Conservation (phyloP, 192 early-diverging fungal genomes). For the Linnemannia schmuckeri region DNA sequence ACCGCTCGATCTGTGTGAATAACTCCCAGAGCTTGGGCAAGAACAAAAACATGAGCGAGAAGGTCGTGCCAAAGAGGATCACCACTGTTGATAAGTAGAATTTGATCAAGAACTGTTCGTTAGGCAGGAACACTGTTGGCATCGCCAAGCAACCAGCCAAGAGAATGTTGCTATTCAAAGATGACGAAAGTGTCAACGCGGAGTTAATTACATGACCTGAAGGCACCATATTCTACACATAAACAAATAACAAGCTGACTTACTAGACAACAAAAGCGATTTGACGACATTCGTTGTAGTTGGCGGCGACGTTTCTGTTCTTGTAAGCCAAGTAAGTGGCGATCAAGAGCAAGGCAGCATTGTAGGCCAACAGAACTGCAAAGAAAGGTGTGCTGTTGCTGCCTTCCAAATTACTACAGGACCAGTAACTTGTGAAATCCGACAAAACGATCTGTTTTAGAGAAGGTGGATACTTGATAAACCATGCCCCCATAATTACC, state of each 20-base stretch:
- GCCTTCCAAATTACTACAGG: slow-evolving; percentile 39
- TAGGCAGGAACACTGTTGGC: slow-evolving; percentile 53
- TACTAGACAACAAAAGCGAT: slow-evolving; percentile 69
- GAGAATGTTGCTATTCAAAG: slow-evolving; percentile 58
- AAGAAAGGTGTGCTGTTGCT: slow-evolving; percentile 36
- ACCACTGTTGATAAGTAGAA: slow-evolving; percentile 59
- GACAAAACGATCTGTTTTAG: slow-evolving; percentile 41
- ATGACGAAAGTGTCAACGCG: neutral
- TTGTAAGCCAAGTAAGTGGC: slow-evolving; percentile 66
- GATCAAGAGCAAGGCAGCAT: slow-evolving; percentile 42
- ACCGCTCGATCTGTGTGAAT: slow-evolving; percentile 36
- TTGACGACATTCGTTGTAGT: slow-evolving; percentile 66
- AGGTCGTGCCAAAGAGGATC: slow-evolving; percentile 61
- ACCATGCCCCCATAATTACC: slow-evolving; percentile 55
- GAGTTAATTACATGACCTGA: neutral
- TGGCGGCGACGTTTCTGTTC: slow-evolving; percentile 60
- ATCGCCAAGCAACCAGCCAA: slow-evolving; percentile 60
- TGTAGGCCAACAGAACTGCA: slow-evolving; percentile 50
- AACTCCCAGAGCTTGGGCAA: slow-evolving; percentile 61
- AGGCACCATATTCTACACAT: no score
- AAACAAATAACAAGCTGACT: slow-evolving; percentile 25
- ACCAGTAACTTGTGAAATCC: slow-evolving; percentile 59
- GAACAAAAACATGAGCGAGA: slow-evolving; percentile 63
- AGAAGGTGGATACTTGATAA: slow-evolving; percentile 45
- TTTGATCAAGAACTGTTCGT: slow-evolving; percentile 59